Evolutionary conservation across 352 stramenopile genomes (phyloP).

Genomic region (Phytophthora sojae): DNA sequence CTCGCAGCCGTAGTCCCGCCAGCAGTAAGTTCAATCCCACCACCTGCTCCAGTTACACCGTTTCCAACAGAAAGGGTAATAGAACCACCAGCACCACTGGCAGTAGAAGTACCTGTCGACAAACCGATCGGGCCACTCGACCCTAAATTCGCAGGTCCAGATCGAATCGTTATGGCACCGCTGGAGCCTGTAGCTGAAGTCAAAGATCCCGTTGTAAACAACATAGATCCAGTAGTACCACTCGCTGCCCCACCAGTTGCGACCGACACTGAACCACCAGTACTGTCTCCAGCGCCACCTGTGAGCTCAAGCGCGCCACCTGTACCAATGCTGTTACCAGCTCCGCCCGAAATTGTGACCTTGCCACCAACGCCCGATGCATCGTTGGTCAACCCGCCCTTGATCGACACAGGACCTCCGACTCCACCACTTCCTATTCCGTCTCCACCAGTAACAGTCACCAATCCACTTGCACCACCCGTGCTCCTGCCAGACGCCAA

Average conservation of each 20-base stretch:
- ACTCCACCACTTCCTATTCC: conserved; percentile 9
- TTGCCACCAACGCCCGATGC: conserved; percentile 3
- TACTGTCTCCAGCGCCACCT: conserved; percentile 18
- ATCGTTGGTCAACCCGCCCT: conserved; percentile 16
- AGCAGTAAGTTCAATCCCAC: conserved; percentile 44
- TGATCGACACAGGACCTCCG: conserved; percentile 31
- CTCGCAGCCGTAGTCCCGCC: conserved; percentile 35
- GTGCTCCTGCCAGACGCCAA: conserved; percentile 16
- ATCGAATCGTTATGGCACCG: conserved; percentile 27
- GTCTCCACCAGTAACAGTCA: conserved; percentile 10
- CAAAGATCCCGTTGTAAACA: conserved; percentile 9
- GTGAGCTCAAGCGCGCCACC: conserved; percentile 15
- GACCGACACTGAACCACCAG: conserved; percentile 25
- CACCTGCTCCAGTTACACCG: conserved; percentile 43
- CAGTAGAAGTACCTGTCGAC: conserved; percentile 17
- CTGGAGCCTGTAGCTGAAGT: conserved; percentile 11
- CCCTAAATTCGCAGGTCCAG: conserved; percentile 15
- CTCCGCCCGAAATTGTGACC: conserved; percentile 5
- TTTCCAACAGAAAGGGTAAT: conserved; percentile 34
- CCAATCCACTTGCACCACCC: conserved; percentile 5
- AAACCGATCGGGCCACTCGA: conserved; percentile 11
- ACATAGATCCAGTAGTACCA: conserved; percentile 9
- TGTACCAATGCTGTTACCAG: conserved; percentile 6
- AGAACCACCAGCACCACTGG: conserved; percentile 11
- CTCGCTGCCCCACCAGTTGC: conserved; percentile 17